phyloP scores from a whole-genome alignment of 768 basidiomycete genomes.

The Leccinellum luteum region DNA sequence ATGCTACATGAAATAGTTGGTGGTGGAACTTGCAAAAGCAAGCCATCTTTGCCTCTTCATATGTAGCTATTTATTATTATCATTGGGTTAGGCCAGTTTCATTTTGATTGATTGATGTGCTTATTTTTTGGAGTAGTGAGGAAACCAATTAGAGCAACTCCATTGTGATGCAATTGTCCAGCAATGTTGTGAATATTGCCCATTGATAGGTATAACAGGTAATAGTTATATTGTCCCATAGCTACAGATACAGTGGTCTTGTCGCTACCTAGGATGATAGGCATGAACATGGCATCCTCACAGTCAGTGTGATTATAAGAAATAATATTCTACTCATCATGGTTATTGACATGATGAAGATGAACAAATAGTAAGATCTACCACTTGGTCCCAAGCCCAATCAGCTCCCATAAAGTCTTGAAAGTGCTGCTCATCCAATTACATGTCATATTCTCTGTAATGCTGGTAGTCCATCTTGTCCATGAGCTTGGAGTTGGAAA shows the following conservation, averaged over 20 bases:
- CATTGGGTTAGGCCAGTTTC: neutral
- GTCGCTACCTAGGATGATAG: neutral
- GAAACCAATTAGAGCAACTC: neutral
- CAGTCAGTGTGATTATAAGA: neutral
- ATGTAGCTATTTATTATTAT: neutral
- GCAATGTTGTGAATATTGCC: conserved; percentile 3
- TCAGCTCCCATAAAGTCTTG: neutral
- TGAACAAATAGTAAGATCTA: neutral
- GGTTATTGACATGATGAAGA: neutral
- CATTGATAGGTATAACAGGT: neutral
- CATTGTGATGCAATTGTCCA: neutral
- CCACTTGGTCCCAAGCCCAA: conserved; percentile 7
- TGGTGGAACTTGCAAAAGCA: neutral
- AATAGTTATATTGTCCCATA: conserved; percentile 1
- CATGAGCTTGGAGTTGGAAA: neutral
- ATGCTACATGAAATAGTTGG: neutral
- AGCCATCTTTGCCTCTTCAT: neutral
- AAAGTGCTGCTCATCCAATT: neutral
- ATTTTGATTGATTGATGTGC: neutral
- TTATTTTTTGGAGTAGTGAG: conserved; percentile 4
- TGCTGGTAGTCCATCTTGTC: neutral
- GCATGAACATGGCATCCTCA: neutral
- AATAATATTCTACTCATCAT: neutral
- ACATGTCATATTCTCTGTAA: neutral
- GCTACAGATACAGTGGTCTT: neutral